These are phyloP conservation scores for Porodaedalea pini DNA, from an alignment of 1,284 basidiomycete species.

Conservation along the genomic window DNA sequence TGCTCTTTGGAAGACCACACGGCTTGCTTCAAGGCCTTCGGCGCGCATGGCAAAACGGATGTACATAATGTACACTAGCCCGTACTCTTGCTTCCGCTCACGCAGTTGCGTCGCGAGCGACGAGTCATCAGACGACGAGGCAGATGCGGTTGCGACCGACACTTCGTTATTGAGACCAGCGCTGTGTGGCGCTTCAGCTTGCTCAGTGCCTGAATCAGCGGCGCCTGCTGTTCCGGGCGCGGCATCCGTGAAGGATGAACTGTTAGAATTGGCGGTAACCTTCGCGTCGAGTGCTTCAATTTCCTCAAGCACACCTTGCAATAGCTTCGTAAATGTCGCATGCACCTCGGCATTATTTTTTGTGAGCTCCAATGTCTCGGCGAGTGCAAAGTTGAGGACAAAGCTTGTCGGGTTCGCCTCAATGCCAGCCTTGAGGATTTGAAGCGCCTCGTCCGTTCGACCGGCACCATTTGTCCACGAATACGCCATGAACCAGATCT, in stretches of 20 bases:
- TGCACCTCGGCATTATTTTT: conserved; percentile 68
- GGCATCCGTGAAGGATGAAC: conserved; percentile 37
- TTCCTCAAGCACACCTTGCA: conserved; percentile 65
- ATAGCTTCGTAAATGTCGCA: conserved; percentile 65
- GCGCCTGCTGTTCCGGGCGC: conserved; percentile 21
- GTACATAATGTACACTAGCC: conserved; percentile 77
- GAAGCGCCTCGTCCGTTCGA: conserved; percentile 77
- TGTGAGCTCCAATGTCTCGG: conserved; percentile 76
- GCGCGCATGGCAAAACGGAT: conserved; percentile 90
- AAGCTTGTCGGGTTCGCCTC: conserved; percentile 89
- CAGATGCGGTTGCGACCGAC: conserved; percentile 36
- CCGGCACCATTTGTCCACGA: conserved; percentile 73
- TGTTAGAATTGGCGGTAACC: conserved; percentile 38
- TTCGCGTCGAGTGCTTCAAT: conserved; percentile 66
- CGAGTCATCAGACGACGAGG: conserved; percentile 37
- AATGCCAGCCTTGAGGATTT: conserved; percentile 81
- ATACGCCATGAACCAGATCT: conserved; percentile 95
- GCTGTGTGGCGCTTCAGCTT: conserved; percentile 20
- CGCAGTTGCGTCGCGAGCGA: conserved; percentile 50
- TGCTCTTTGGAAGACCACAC: conserved; percentile 81
- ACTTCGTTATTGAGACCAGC: conserved; percentile 26
- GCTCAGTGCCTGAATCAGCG: conserved; percentile 30
- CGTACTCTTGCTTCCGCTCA: conserved; percentile 64
- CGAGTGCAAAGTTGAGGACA: conserved; percentile 84
- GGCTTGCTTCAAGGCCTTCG: conserved; percentile 55